Evolutionary conservation across 2,329 filamentous ascomycete genomes (phyloP).

Genomic region (Paecilomyces niveus): DNA sequence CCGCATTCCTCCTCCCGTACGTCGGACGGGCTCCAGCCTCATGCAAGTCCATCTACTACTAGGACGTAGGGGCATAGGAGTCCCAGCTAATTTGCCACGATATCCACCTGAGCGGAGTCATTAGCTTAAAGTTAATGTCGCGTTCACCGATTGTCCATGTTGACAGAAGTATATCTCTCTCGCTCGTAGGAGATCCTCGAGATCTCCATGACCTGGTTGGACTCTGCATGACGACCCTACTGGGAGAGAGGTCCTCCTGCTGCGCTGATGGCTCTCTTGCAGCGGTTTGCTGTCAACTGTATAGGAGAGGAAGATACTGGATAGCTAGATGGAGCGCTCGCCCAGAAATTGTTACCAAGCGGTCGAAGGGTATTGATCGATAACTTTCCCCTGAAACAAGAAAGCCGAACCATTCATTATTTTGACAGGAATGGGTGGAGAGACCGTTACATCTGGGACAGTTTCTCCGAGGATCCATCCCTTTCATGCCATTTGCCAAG

Average conservation of each 20-base stretch:
- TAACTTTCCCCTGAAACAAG: neutral
- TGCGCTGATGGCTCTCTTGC: neutral
- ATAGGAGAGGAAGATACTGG: neutral
- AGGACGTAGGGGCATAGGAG: neutral
- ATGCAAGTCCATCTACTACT: neutral
- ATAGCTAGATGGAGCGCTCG: neutral
- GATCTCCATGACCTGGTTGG: neutral
- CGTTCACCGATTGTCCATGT: neutral
- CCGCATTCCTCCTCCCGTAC: neutral
- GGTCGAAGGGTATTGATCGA: neutral
- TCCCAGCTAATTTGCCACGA: neutral
- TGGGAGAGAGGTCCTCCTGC: neutral
- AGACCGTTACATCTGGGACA: neutral
- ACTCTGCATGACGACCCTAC: neutral
- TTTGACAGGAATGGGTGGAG: constrained; percentile 1
- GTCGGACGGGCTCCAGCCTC: neutral
- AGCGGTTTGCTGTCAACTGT: neutral
- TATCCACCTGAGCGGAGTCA: neutral
- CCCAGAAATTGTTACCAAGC: neutral
- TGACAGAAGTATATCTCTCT: constrained; percentile 1
- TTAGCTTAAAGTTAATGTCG: neutral
- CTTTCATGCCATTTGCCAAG: neutral
- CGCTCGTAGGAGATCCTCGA: neutral
- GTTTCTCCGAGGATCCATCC: neutral
- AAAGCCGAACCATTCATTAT: neutral